Base-by-base conservation (phyloP, 192 early-diverging fungal species). In the Backusella morwellensis region DNA sequence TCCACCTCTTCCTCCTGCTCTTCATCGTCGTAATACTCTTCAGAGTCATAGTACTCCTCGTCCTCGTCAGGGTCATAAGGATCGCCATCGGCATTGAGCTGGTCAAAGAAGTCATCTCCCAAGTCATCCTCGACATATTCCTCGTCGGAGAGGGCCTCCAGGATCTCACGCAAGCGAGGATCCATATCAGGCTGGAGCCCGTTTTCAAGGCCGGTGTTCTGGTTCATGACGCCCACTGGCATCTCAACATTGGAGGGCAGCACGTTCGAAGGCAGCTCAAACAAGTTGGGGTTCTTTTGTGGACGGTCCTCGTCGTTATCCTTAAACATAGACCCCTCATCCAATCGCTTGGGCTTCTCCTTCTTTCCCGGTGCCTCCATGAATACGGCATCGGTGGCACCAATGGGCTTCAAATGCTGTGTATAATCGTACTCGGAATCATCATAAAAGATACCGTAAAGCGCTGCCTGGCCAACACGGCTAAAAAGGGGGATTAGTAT, bases 341-440 rank as follows among this genome's bases (percentile, higher is more conserved):
- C 85, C 9, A 66, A 70, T n/a, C 73, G 78, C 41, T 88, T 77
- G 73, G 85, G 72, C 75, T 90, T 82, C 63, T 83, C 84, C 68
- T 92, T 91, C 23, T 85, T 85, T 54, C 81, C 84, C 12, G 85
- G 80, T 47, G 94, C 89, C 72, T 93, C 90, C 68, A 99, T 77
- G 66, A 95, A 90, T 50, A 97, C 91, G 29, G 92, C 95, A n/a
- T 85, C 89, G 32, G 92, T 86, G 38, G 77, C 83, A 21, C 97
- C 97, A 23, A 98, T 95, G 35, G 86, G 80, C 47, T 91, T 92
- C 80, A 99, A 87, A 74, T 99, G 97, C 86, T 98, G 89, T 73
- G 92, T 89, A 84, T 99, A 99, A 83, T 99, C 94, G 83, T 98
- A 99, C 41, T 95, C 88, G 70, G 89, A 86, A 82, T 99, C 96